A percentile compares a stretch with the other conserved stretches of the same genome.
Evolutionary conservation across 163 green algal genomes (phyloP).

Genomic region (Trebouxiophyceae sp.): DNA sequence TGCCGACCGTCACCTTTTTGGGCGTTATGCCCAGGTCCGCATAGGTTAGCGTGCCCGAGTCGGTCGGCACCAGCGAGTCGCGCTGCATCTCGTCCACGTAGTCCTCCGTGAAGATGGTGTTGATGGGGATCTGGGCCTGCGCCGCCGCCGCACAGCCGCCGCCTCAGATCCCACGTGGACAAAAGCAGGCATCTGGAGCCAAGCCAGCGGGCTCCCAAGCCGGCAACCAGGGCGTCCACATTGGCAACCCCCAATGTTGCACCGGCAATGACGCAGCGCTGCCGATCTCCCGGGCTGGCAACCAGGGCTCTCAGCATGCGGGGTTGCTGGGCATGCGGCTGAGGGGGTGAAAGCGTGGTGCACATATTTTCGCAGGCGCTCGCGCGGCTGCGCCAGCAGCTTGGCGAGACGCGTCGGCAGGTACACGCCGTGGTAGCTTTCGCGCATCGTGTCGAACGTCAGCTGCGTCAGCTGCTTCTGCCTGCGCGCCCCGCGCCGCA

Average conservation of each 20-base stretch:
- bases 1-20: slow-evolving; percentile 53
- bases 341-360: neutral
- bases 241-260: too few species aligned
- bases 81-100: slow-evolving; percentile 46
- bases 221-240: too few species aligned
- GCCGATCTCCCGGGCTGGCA: too few species aligned
- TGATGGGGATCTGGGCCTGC: slow-evolving; percentile 34
- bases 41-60: slow-evolving; percentile 32
- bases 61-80: slow-evolving; percentile 36
- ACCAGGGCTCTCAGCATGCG: too few species aligned
- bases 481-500: too few species aligned
- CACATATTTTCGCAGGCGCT: slow-evolving; percentile 29
- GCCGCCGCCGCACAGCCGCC: too few species aligned
- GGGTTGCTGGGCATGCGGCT: too few species aligned
- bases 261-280: too few species aligned
- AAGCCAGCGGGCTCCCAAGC: too few species aligned
- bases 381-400: slow-evolving; percentile 45
- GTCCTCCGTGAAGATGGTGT: slow-evolving; percentile 47
- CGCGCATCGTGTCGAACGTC: slow-evolving; percentile 36
- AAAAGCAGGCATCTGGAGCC: too few species aligned
- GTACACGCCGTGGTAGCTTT: slow-evolving; percentile 42
- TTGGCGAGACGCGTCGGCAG: slow-evolving; percentile 46
- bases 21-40: slow-evolving; percentile 53
- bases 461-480: slow-evolving; percentile 56
- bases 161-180: too few species aligned